Conservation (phyloP, 2,329 filamentous ascomycete genomes). For the Acrocalymma vagum region DNA sequence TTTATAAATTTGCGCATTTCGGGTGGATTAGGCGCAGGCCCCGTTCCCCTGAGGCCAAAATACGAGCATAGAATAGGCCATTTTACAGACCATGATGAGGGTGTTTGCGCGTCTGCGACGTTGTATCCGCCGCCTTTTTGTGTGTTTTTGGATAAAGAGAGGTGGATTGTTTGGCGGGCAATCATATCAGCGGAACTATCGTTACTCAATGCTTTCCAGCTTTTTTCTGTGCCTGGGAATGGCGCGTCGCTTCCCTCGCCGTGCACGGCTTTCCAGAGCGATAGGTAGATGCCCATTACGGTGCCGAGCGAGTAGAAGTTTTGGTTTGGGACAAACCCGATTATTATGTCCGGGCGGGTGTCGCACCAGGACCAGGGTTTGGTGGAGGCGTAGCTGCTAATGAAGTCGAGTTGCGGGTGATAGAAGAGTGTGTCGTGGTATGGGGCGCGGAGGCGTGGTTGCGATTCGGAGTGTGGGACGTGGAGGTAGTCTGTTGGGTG, state of each 20-base stretch:
- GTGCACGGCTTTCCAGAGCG: slow-evolving; percentile 47
- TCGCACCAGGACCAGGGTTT: slow-evolving; percentile 52
- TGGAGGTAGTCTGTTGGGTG: slow-evolving; percentile 45
- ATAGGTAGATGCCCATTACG: slow-evolving; percentile 48
- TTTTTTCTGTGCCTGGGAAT: slow-evolving; percentile 49
- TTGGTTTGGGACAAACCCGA: slow-evolving; percentile 52
- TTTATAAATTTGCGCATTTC: slow-evolving; percentile 40
- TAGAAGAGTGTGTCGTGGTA: slow-evolving; percentile 51
- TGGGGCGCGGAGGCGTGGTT: slow-evolving; percentile 26
- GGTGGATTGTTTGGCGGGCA: slow-evolving; percentile 52
- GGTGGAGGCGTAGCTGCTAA: slow-evolving; percentile 40
- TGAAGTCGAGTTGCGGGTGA: slow-evolving; percentile 50
- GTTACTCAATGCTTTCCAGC: slow-evolving; percentile 47
- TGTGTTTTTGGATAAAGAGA: slow-evolving; percentile 48
- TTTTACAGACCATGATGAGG: slow-evolving; percentile 51
- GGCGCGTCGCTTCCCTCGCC: slow-evolving; percentile 47
- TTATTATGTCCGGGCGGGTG: slow-evolving; percentile 51
- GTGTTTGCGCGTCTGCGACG: slow-evolving; percentile 49
- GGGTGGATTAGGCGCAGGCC: slow-evolving; percentile 19
- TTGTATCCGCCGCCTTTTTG: slow-evolving; percentile 51
- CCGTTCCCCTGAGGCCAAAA: slow-evolving; percentile 54
- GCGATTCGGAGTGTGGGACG: slow-evolving; percentile 21
- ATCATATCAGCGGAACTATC: slow-evolving; percentile 51
- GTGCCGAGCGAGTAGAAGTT: slow-evolving; percentile 50
- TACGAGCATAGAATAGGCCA: slow-evolving; percentile 57